Conservation (phyloP, 495 filamentous ascomycete genomes). For the Eremomyces bilateralis region DNA sequence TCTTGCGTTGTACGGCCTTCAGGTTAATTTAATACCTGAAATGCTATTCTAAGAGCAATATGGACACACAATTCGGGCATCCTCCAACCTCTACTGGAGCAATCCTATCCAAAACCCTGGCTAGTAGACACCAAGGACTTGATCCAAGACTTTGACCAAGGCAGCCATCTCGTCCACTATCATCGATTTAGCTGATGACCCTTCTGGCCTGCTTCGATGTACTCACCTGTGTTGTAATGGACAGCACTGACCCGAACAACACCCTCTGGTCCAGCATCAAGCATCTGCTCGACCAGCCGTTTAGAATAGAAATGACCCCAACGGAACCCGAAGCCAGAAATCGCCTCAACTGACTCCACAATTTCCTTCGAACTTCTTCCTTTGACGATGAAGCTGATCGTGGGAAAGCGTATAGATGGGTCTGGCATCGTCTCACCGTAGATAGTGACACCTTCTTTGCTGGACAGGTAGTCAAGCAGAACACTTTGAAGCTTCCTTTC, state of each 20-base stretch:
- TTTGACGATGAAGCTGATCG: conserved; percentile 40
- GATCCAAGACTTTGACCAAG: conserved; percentile 28
- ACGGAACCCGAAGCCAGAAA: conserved; percentile 33
- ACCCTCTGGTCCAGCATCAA: conserved; percentile 25
- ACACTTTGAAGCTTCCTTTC: conserved; percentile 36
- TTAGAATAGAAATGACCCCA: conserved; percentile 51
- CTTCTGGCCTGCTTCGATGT: not conserved
- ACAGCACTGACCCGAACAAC: conserved; percentile 49
- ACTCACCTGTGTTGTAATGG: conserved; percentile 56
- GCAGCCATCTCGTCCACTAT: conserved; percentile 33
- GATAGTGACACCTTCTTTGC: conserved; percentile 27
- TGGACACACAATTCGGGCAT: no score
- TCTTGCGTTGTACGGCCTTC: no score
- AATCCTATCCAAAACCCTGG: no score
- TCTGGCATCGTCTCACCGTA: conserved; percentile 30
- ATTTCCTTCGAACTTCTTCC: conserved; percentile 33
- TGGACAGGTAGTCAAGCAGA: conserved; percentile 32
- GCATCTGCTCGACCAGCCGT: conserved; percentile 33
- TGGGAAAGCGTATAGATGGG: conserved; percentile 30
- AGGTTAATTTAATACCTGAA: no score
- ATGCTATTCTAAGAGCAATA: no score
- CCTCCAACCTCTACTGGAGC: no score
- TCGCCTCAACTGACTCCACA: conserved; percentile 38
- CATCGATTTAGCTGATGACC: not conserved
- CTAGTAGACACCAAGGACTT: no score